These are phyloP conservation scores for Mucor lusitanicus DNA, from an alignment of 371 early-diverging fungal species.

Conservation along the genomic window DNA sequence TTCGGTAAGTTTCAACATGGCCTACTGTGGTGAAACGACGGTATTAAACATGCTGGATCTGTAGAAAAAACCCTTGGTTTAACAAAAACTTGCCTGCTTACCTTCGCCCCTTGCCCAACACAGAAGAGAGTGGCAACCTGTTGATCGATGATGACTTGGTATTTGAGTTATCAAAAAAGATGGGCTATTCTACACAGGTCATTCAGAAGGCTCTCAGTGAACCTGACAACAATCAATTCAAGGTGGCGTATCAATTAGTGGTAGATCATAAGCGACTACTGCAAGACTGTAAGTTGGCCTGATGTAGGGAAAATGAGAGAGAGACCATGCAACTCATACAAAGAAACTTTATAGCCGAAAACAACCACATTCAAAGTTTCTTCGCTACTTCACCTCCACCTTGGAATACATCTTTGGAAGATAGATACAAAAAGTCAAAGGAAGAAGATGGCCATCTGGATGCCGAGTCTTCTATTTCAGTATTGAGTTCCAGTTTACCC, in stretches of 20 bases:
- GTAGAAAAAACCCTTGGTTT: constrained; percentile 88
- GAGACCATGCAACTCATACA: neutral
- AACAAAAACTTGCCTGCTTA: constrained; percentile 88
- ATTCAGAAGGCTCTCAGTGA: constrained; percentile 76
- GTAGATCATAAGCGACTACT: constrained; percentile 82
- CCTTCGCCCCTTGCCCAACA: constrained; percentile 73
- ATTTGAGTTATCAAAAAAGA: constrained; percentile 80
- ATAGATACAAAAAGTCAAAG: constrained; percentile 14
- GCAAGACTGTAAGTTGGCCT: constrained; percentile 55
- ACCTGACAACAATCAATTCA: constrained; percentile 86
- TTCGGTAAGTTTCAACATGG: constrained; percentile 50
- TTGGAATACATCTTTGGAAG: constrained; percentile 58
- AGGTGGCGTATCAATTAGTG: constrained; percentile 93
- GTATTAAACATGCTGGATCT: neutral
- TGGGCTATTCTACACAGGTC: constrained; percentile 72
- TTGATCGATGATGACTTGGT: constrained; percentile 79
- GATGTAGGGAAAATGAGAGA: neutral
- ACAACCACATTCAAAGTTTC: constrained; percentile 63
- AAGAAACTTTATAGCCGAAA: constrained; percentile 21
- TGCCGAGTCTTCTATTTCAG: constrained; percentile 61
- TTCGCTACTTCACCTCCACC: constrained; percentile 68
- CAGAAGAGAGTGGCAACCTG: constrained; percentile 63
- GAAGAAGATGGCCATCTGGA: constrained; percentile 24
- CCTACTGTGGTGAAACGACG: neutral
- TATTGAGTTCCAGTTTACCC: constrained; percentile 69